Evolutionary conservation across 2,329 filamentous ascomycete species (phyloP).

Genomic region (Thelonectria discophora): DNA sequence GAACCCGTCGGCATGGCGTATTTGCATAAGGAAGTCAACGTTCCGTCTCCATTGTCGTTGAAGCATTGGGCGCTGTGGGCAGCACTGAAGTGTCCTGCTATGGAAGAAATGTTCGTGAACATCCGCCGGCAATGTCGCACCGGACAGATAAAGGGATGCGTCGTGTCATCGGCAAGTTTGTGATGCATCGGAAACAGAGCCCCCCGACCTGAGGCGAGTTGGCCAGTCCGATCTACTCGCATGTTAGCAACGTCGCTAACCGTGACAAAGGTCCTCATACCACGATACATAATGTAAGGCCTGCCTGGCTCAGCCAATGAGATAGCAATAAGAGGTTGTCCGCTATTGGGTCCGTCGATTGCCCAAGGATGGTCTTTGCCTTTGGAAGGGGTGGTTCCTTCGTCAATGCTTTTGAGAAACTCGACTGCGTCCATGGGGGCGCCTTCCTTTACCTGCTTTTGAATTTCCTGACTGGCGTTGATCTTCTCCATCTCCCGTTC

Average conservation of each 20-base stretch:
- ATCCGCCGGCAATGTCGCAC: constrained; percentile 48
- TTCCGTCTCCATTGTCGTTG: constrained; percentile 55
- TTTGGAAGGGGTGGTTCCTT: no score
- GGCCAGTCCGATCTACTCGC: constrained; percentile 23
- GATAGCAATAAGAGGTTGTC: constrained; percentile 27
- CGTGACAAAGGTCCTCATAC: constrained; percentile 20
- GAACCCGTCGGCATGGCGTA: constrained; percentile 34
- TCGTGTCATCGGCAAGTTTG: constrained; percentile 34
- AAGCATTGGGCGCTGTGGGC: constrained; percentile 41
- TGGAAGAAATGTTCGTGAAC: constrained; percentile 35
- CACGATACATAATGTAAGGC: constrained; percentile 27
- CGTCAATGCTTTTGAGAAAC: not conserved
- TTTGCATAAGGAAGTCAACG: constrained; percentile 43
- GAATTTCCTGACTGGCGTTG: not conserved
- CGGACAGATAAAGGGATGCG: constrained; percentile 47
- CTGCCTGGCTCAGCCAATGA: constrained; percentile 28
- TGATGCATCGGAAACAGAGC: constrained; percentile 48
- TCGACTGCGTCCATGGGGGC: not conserved
- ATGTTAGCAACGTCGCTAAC: not conserved
- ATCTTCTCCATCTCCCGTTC: constrained; percentile 14
- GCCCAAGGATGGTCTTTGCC: not conserved
- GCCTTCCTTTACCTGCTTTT: not conserved
- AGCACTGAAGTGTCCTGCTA: constrained; percentile 42
- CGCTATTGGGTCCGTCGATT: not conserved
- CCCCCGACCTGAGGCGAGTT: constrained; percentile 34